A percentile compares a stretch with the other conserved stretches of the same genome.
Conservation (phyloP, 2,329 filamentous ascomycete species). For the Alternaria solani region DNA sequence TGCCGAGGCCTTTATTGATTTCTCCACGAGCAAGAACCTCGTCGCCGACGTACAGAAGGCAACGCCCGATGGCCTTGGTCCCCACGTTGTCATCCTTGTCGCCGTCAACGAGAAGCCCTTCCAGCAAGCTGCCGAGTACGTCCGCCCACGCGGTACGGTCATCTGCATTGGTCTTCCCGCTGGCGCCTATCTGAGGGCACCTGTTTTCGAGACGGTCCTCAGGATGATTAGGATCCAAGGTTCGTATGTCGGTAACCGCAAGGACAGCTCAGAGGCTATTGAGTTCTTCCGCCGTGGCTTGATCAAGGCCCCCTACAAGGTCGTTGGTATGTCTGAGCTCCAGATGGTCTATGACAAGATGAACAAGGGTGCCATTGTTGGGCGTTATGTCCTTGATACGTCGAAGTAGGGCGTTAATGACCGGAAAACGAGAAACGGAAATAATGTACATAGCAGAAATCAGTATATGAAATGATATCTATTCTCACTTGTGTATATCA, state of each 20-base stretch:
- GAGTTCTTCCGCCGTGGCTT: constrained; percentile 87
- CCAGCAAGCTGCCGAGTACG: constrained; percentile 90
- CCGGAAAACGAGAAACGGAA: background rate
- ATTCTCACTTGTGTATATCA: background rate
- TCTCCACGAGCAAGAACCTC: constrained; percentile 75
- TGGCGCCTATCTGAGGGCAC: constrained; percentile 76
- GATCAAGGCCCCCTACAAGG: constrained; percentile 89
- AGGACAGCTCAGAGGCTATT: constrained; percentile 85
- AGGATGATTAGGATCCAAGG: constrained; percentile 93
- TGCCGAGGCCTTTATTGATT: constrained; percentile 79
- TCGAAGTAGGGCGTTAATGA: constrained; percentile 36
- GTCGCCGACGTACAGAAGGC: constrained; percentile 84
- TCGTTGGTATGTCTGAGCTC: constrained; percentile 80
- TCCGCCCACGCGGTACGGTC: constrained; percentile 81
- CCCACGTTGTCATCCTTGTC: constrained; percentile 85
- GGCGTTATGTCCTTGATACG: constrained; percentile 81
- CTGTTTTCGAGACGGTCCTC: constrained; percentile 88
- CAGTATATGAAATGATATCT: background rate
- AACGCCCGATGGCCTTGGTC: constrained; percentile 81
- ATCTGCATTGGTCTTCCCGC: constrained; percentile 90
- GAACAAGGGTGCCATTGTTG: constrained; percentile 73
- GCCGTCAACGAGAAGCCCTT: constrained; percentile 91
- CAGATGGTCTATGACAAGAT: constrained; percentile 79
- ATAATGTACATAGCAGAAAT: constrained; percentile 20
- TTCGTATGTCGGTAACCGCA: constrained; percentile 86